Base-by-base conservation (phyloP, 257 asterid species). In the Linderniella brevidens region DNA sequence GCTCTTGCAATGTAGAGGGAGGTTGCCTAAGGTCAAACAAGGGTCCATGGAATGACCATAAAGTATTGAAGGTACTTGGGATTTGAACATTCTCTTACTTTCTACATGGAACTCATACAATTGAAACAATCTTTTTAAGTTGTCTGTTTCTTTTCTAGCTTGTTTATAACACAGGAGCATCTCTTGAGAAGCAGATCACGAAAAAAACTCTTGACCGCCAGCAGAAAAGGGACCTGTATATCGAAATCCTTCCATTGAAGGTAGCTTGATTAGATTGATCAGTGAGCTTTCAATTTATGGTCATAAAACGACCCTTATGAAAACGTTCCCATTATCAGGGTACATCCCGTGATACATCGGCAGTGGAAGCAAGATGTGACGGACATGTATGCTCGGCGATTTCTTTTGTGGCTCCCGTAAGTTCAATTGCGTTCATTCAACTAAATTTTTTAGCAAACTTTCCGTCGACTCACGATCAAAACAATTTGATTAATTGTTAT, bases 31-130 rank as follows among this genome's bases (percentile, higher is more conserved):
- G 78, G 69, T 80, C 97, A 18, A 78, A 70, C 63, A 76, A 74
- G 70, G 97, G 97, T 53, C 97, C 97, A 19, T 87, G 97, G 97
- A 80, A 60, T 66, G 92, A 87, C 74, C 93, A 81, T 48, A 92
- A 78, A 51, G 74, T 83, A 68, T 70, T 78, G 80, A 83, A 87
- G 93, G 97, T 83, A 67, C 29, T 15, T 1, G 1, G 8, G 32
- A 12, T 19, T 17, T 4, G n/a, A 49, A 48, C 36, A 17, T 13
- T 29, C 46, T 46, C 17, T 5, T 19, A 8, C 11, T 14, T 9
- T 20, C n/a, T n/a, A n/a, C n/a, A n/a, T n/a, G n/a, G n/a, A n/a
- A n/a, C n/a, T n/a, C n/a, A n/a, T n/a, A n/a, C n/a, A n/a, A n/a
- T n/a, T n/a, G n/a, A n/a, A n/a, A n/a, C n/a, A n/a, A n/a, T n/a